Evolutionary conservation across 2,329 filamentous ascomycete species (phyloP).

Genomic region (Canariomyces notabilis): DNA sequence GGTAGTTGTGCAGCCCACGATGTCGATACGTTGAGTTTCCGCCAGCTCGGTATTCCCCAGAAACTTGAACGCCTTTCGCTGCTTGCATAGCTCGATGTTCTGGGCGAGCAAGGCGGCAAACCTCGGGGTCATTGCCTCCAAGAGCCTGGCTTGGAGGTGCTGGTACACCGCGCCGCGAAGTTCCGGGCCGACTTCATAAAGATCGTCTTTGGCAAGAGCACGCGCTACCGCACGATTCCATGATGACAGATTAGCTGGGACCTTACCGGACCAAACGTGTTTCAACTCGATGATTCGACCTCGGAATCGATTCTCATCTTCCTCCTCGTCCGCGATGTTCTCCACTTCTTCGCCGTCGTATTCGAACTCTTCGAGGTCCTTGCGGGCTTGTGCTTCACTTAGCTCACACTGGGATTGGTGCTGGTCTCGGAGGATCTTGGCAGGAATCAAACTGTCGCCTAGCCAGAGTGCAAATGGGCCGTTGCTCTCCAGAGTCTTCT

Average conservation of each 20-base stretch:
- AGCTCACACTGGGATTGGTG: constrained; percentile 41
- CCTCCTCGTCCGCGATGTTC: constrained; percentile 33
- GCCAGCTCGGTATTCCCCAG: constrained; percentile 49
- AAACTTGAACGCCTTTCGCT: constrained; percentile 54
- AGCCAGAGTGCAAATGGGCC: constrained; percentile 36
- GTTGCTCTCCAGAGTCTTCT: constrained; percentile 14
- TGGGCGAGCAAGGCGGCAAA: constrained; percentile 46
- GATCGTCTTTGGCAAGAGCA: constrained; percentile 37
- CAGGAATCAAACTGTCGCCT: constrained; percentile 47
- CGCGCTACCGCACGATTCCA: constrained; percentile 15
- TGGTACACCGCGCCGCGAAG: constrained; percentile 63
- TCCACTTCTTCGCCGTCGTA: constrained; percentile 42
- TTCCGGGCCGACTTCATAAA: constrained; percentile 54
- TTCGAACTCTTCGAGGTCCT: constrained; percentile 45
- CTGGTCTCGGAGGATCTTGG: constrained; percentile 31
- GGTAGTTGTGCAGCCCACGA: constrained; percentile 69
- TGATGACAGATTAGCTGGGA: constrained; percentile 22
- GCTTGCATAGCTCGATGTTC: constrained; percentile 46
- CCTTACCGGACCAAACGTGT: constrained; percentile 37
- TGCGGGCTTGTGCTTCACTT: constrained; percentile 11
- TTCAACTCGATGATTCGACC: constrained; percentile 40
- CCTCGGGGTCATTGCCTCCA: constrained; percentile 40
- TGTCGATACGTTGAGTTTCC: constrained; percentile 35
- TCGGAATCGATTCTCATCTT: constrained; percentile 36
- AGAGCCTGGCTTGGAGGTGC: constrained; percentile 52